Conservation (phyloP, 768 basidiomycete genomes). For the Leccinum truebloodii region DNA sequence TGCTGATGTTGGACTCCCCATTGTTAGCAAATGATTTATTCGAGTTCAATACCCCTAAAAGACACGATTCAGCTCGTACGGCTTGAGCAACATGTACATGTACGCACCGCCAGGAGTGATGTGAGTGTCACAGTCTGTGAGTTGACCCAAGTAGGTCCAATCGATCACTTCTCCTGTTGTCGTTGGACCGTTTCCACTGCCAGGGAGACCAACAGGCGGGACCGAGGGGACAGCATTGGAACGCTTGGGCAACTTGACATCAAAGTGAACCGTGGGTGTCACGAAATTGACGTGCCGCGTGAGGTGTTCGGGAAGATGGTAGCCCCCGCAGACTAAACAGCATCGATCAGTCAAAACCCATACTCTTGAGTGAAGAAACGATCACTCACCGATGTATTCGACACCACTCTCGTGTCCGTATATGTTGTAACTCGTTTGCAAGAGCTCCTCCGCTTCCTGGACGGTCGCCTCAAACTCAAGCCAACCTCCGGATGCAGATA, state of each 20-base stretch:
- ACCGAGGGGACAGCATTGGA: not conserved
- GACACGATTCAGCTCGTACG: constrained; percentile 9
- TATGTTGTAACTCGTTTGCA: constrained; percentile 44
- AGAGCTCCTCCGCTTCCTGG: constrained; percentile 44
- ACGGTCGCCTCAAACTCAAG: no score
- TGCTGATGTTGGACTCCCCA: constrained; percentile 53
- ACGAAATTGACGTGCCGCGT: constrained; percentile 43
- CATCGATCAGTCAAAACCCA: not conserved
- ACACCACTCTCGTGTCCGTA: constrained; percentile 40
- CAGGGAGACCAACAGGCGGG: constrained; percentile 16
- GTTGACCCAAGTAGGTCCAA: constrained; percentile 1
- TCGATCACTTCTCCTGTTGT: constrained; percentile 24
- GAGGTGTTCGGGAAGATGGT: constrained; percentile 42
- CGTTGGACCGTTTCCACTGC: constrained; percentile 17
- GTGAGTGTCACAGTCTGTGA: constrained; percentile 36
- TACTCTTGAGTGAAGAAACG: no score
- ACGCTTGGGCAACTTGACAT: constrained; percentile 27
- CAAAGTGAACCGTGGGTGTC: constrained; percentile 47
- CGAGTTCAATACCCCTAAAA: constrained; percentile 46
- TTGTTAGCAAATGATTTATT: constrained; percentile 42
- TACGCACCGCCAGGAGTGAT: constrained; percentile 57
- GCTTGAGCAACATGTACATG: not conserved
- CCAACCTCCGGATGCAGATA: no score
- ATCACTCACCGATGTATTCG: constrained; percentile 38
- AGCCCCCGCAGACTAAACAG: constrained; percentile 38